Evolutionary conservation across 73 alveolate genomes (phyloP).

Genomic region (Tetrahymena borealis): DNA sequence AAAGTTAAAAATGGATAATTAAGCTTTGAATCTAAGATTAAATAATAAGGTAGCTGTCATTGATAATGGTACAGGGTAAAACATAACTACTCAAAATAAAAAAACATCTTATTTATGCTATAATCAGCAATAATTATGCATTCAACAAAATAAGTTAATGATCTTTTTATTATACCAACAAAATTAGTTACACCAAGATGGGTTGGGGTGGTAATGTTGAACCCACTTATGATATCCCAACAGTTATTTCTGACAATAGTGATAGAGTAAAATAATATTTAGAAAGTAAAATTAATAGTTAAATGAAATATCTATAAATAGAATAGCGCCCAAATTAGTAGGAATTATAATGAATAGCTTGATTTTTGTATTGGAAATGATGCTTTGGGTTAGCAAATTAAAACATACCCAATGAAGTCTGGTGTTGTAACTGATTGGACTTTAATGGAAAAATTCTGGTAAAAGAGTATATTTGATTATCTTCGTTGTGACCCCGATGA

Average conservation of each 20-base stretch:
- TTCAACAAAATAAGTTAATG: too few relatives aligned
- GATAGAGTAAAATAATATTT: slow-evolving; percentile 40
- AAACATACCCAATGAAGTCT: slow-evolving; percentile 60
- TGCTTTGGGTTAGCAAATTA: slow-evolving; percentile 67
- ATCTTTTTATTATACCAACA: too few relatives aligned
- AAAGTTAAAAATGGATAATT: background rate
- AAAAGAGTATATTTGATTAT: slow-evolving; percentile 68
- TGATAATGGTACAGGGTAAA: slow-evolving; percentile 35
- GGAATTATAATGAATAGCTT: slow-evolving; percentile 62
- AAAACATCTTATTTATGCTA: too few relatives aligned
- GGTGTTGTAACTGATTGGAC: slow-evolving; percentile 96
- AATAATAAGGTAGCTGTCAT: slow-evolving; percentile 25
- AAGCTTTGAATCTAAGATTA: background rate
- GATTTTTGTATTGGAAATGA: slow-evolving; percentile 96
- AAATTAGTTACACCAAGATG: slow-evolving; percentile 97
- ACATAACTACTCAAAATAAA: too few relatives aligned
- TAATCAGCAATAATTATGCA: too few relatives aligned
- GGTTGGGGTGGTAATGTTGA: slow-evolving; percentile 97
- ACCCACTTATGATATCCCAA: slow-evolving; percentile 92
- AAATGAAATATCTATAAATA: slow-evolving; percentile 5
- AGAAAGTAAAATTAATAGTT: background rate
- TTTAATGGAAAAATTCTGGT: slow-evolving; percentile 96
- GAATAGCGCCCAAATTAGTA: slow-evolving; percentile 34
- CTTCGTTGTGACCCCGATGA: slow-evolving; percentile 87
- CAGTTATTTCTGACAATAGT: slow-evolving; percentile 82